These are phyloP conservation scores for Mortierella sp. DNA, from an alignment of 371 early-diverging fungal species.

Conservation along the genomic window DNA sequence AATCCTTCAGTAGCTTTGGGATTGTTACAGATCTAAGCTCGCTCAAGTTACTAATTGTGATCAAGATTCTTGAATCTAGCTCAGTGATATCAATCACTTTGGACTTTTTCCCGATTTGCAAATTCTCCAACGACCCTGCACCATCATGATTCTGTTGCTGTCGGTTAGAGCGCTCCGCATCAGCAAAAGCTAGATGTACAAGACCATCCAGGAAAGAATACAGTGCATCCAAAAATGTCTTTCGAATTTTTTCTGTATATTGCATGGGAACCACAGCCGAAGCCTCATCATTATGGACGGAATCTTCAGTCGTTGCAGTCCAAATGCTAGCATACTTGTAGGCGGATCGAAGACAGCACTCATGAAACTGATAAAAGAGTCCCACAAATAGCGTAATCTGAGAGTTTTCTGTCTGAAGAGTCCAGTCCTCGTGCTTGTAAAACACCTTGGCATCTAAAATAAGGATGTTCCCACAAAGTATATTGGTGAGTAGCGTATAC, in stretches of 20 bases:
- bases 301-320: slow-evolving; percentile 61
- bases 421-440: slow-evolving; percentile 89
- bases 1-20: slow-evolving; percentile 78
- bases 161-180: slow-evolving; percentile 38
- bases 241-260: slow-evolving; percentile 69
- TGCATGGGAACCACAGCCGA: slow-evolving; percentile 40
- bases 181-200: slow-evolving; percentile 72
- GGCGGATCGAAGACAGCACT: slow-evolving; percentile 75
- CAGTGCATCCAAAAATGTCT: slow-evolving; percentile 72
- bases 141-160: slow-evolving; percentile 5
- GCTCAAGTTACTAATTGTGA: slow-evolving; percentile 85
- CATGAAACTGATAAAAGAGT: slow-evolving; percentile 80
- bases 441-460: slow-evolving; percentile 83
- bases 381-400: slow-evolving; percentile 74
- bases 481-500: slow-evolving; percentile 21
- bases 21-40: slow-evolving; percentile 77
- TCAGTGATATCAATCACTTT: slow-evolving; percentile 26
- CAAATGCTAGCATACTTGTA: slow-evolving; percentile 69
- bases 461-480: slow-evolving; percentile 14
- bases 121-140: slow-evolving; percentile 11
- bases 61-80: slow-evolving; percentile 77
- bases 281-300: slow-evolving; percentile 30
- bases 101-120: slow-evolving; percentile 14
- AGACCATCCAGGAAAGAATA: slow-evolving; percentile 81
- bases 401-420: slow-evolving; percentile 77